Evolutionary conservation across 257 asterid genomes (phyloP).

Genomic region (Solanum microdontum): DNA sequence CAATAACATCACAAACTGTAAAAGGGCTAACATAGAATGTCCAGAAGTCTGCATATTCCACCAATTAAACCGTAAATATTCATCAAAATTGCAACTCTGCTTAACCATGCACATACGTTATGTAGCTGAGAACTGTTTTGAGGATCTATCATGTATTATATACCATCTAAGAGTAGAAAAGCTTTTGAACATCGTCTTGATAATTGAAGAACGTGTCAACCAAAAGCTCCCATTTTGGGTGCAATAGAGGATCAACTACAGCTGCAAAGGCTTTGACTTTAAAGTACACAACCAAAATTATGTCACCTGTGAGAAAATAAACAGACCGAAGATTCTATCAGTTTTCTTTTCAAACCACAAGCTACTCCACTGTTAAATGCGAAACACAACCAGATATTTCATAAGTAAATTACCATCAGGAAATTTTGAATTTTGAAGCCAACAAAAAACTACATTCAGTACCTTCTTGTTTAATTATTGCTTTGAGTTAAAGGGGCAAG

Average conservation of each 20-base stretch:
- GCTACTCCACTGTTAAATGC: background rate
- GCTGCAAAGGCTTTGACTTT: background rate
- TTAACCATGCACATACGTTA: background rate
- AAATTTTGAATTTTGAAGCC: background rate
- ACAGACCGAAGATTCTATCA: background rate
- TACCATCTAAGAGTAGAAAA: background rate
- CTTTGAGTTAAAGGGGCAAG: background rate
- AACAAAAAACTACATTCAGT: background rate
- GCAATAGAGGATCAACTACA: background rate
- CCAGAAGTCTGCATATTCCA: background rate
- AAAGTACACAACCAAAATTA: background rate
- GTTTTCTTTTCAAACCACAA: background rate
- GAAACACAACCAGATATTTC: background rate
- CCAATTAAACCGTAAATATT: background rate
- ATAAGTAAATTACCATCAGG: background rate
- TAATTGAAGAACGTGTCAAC: background rate
- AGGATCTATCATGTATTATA: background rate
- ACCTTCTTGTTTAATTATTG: background rate
- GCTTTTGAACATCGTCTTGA: background rate
- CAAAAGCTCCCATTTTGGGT: background rate
- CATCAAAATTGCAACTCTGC: background rate
- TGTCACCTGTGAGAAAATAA: background rate
- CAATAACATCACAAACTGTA: background rate
- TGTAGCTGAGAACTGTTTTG: background rate
- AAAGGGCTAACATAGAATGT: background rate